Evolutionary conservation across 495 filamentous ascomycete genomes (phyloP).

Genomic region (Xylaria telfairii): DNA sequence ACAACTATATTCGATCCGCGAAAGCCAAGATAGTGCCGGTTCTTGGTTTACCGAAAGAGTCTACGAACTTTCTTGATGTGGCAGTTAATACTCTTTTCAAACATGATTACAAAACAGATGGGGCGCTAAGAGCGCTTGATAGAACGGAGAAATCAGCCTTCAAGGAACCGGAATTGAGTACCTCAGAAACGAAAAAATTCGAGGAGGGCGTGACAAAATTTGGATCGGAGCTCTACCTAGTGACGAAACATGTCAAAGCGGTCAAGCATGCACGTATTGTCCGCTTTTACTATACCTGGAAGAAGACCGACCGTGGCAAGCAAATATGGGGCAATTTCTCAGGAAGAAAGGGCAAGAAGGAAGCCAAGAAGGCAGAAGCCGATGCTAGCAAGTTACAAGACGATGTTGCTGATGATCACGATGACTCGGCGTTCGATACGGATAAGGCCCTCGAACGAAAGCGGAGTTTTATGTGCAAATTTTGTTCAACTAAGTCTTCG

Average conservation of each 20-base stretch:
- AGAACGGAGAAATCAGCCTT: constrained; percentile 74
- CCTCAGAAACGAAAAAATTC: constrained; percentile 84
- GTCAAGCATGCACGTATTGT: constrained; percentile 79
- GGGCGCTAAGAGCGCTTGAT: constrained; percentile 74
- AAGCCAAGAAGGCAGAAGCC: constrained; percentile 69
- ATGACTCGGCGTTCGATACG: constrained; percentile 96
- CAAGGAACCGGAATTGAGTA: constrained; percentile 80
- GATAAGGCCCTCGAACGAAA: constrained; percentile 82
- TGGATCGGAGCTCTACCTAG: constrained; percentile 85
- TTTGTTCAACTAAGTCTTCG: constrained; percentile 78
- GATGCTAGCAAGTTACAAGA: constrained; percentile 79
- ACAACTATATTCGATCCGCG: constrained; percentile 76
- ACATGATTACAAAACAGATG: constrained; percentile 71
- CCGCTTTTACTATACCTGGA: constrained; percentile 97
- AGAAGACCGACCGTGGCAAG: constrained; percentile 85
- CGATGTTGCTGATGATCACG: constrained; percentile 89
- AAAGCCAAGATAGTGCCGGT: constrained; percentile 61
- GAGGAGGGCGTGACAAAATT: constrained; percentile 91
- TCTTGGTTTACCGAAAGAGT: constrained; percentile 70
- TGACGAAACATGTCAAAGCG: constrained; percentile 85
- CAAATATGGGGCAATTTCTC: constrained; percentile 90
- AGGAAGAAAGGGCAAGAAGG: constrained; percentile 86
- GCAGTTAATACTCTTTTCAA: constrained; percentile 75
- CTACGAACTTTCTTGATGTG: constrained; percentile 88
- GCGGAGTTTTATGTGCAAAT: constrained; percentile 91